Percentiles rank a stretch among this genome's conserved stretches.
phyloP scores from a whole-genome alignment of 768 basidiomycete genomes.

The Multifurca ochricompacta region DNA sequence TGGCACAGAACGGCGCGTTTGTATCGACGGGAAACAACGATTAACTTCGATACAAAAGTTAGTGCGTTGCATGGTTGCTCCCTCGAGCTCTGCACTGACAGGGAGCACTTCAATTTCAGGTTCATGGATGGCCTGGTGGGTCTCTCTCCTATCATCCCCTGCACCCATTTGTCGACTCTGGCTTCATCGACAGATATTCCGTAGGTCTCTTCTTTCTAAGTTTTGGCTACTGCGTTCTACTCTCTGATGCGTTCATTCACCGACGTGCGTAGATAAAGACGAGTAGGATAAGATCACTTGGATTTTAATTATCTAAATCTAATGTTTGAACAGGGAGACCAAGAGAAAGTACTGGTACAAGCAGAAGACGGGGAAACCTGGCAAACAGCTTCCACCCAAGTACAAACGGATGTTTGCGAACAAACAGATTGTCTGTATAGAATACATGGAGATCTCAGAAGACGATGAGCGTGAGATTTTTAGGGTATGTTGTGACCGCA shows the following conservation, averaged over 20 bases:
- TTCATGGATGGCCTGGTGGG: constrained; percentile 51
- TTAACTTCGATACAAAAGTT: constrained; percentile 59
- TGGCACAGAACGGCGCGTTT: constrained; percentile 39
- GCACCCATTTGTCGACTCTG: not conserved
- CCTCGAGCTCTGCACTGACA: not conserved
- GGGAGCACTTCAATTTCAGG: constrained; percentile 27
- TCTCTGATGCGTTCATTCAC: not conserved
- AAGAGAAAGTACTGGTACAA: constrained; percentile 32
- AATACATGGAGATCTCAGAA: constrained; percentile 31
- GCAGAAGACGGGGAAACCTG: constrained; percentile 18
- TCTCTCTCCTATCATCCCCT: constrained; percentile 13
- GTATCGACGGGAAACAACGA: constrained; percentile 71
- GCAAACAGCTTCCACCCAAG: constrained; percentile 30
- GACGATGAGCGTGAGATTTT: constrained; percentile 30
- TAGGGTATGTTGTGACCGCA: constrained; percentile 21
- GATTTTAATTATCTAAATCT: not conserved
- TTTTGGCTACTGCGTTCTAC: not conserved
- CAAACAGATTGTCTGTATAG: constrained; percentile 44
- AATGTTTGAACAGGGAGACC: constrained; percentile 3
- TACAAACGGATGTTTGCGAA: constrained; percentile 34
- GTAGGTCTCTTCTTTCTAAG: not conserved
- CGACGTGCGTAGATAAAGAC: constrained; percentile 31
- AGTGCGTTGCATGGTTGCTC: constrained; percentile 1
- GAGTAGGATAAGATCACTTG: constrained; percentile 25
- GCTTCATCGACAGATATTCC: constrained; percentile 5